phyloP scores from a whole-genome alignment of 495 filamentous ascomycete genomes.

The Neurospora pannonica region DNA sequence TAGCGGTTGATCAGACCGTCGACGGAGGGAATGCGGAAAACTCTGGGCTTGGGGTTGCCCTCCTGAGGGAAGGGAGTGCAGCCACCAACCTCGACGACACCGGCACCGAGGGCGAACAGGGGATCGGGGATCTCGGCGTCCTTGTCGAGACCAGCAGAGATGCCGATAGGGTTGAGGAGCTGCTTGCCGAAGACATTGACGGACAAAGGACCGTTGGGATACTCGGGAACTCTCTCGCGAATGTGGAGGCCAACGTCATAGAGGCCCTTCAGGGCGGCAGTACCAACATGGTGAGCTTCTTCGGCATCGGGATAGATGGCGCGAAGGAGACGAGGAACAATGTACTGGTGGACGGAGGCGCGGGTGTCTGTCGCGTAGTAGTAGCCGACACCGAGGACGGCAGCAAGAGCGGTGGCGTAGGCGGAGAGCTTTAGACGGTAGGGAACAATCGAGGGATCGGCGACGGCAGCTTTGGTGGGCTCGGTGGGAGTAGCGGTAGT shows the following conservation, averaged over 20 bases:
- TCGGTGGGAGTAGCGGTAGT: constrained; percentile 9
- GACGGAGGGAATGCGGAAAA: constrained; percentile 74
- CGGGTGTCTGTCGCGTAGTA: constrained; percentile 86
- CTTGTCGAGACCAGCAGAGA: constrained; percentile 91
- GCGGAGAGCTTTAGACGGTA: constrained; percentile 40
- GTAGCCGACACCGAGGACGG: constrained; percentile 38
- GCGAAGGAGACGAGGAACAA: constrained; percentile 66
- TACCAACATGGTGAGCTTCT: constrained; percentile 76
- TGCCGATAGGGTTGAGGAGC: constrained; percentile 78
- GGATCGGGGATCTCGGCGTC: constrained; percentile 76
- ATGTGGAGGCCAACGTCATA: constrained; percentile 60
- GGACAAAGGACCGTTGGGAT: constrained; percentile 21
- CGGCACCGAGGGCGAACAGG: constrained; percentile 71
- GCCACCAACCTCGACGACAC: constrained; percentile 84
- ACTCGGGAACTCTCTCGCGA: constrained; percentile 49
- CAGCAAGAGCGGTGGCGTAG: constrained; percentile 44
- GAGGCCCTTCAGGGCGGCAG: constrained; percentile 56
- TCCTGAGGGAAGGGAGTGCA: constrained; percentile 75
- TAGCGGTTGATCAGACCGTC: constrained; percentile 91
- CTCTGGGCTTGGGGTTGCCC: constrained; percentile 77
- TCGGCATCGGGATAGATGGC: constrained; percentile 73
- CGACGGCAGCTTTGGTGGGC: background rate
- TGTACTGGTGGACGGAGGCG: constrained; percentile 72
- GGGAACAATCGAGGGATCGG: background rate
- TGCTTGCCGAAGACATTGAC: constrained; percentile 66